These are phyloP conservation scores for Nicotiana sylvestris DNA, from an alignment of 257 asterid species.

Conservation along the genomic window DNA sequence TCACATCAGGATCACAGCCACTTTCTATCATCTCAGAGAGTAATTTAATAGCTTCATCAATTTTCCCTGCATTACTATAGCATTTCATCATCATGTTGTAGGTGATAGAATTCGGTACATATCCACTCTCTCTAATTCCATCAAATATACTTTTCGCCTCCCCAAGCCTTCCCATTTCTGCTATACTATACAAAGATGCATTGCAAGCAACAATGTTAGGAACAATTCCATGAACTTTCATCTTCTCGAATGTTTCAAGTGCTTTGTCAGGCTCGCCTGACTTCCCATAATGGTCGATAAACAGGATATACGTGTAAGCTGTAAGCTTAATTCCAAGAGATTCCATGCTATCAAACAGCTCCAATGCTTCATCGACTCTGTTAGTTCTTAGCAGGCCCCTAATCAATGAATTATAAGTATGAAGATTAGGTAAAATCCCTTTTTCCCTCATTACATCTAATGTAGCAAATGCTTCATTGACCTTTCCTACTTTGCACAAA, in stretches of 20 bases:
- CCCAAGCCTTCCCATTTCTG: slow-evolving; percentile 63
- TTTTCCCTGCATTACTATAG: slow-evolving; percentile 63
- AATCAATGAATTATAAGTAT: slow-evolving; percentile 84
- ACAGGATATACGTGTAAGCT: slow-evolving; percentile 69
- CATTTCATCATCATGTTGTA: slow-evolving; percentile 97
- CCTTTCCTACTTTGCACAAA: slow-evolving; percentile 68
- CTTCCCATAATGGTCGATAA: slow-evolving; percentile 86
- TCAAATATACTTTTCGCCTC: slow-evolving; percentile 75
- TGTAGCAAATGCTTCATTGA: slow-evolving; percentile 61
- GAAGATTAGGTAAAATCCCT: slow-evolving; percentile 68
- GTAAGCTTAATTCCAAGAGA: slow-evolving; percentile 47
- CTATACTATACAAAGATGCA: slow-evolving; percentile 75
- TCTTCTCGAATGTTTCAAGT: slow-evolving; percentile 67
- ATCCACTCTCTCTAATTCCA: slow-evolving; percentile 68
- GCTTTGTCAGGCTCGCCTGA: slow-evolving; percentile 82
- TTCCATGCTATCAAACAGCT: slow-evolving; percentile 56
- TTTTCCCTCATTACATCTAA: slow-evolving; percentile 61
- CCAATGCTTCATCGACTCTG: slow-evolving; percentile 63
- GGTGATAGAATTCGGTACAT: slow-evolving; percentile 79
- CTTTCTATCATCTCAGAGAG: slow-evolving; percentile 64
- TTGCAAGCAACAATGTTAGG: slow-evolving; percentile 86
- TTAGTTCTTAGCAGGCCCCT: slow-evolving; percentile 67
- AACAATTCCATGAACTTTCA: slow-evolving; percentile 78
- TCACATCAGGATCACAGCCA: slow-evolving; percentile 69
- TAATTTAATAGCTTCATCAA: slow-evolving; percentile 70